Conservation (phyloP, 345 rosid genomes). For the Lenwebbia sp. region DNA sequence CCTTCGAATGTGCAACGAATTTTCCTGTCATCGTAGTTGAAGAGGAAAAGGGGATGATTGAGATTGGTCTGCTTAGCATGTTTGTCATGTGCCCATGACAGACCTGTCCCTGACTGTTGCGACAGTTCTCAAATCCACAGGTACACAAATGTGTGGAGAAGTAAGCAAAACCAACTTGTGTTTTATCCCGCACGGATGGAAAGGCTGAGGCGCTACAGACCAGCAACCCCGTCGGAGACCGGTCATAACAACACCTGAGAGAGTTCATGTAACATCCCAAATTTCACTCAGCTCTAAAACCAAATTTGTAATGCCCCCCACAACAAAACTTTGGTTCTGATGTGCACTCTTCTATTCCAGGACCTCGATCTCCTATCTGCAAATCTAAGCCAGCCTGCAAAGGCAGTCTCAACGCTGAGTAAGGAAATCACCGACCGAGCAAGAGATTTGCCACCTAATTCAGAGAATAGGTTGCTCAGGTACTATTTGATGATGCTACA, state of each 20-base stretch:
- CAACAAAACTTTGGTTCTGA: background rate
- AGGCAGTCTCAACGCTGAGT: background rate
- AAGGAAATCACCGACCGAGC: background rate
- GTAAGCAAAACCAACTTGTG: background rate
- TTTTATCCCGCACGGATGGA: background rate
- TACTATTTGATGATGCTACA: background rate
- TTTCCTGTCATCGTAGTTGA: background rate
- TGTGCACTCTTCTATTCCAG: too few relatives aligned
- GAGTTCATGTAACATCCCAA: background rate
- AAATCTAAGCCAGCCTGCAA: background rate
- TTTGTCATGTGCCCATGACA: background rate
- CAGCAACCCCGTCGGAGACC: background rate
- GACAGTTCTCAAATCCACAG: background rate
- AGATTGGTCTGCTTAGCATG: background rate
- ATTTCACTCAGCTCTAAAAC: background rate
- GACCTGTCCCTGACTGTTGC: background rate
- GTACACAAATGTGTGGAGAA: background rate
- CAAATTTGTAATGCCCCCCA: background rate
- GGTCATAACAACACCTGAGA: background rate
- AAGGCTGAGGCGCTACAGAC: background rate
- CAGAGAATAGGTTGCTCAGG: background rate
- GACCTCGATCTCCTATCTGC: background rate
- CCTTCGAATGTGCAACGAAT: background rate
- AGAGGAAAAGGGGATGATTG: background rate
- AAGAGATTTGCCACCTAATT: background rate